These are phyloP conservation scores for Austroboletus eburneus DNA, from an alignment of 768 basidiomycete genomes.

Conservation along the genomic window DNA sequence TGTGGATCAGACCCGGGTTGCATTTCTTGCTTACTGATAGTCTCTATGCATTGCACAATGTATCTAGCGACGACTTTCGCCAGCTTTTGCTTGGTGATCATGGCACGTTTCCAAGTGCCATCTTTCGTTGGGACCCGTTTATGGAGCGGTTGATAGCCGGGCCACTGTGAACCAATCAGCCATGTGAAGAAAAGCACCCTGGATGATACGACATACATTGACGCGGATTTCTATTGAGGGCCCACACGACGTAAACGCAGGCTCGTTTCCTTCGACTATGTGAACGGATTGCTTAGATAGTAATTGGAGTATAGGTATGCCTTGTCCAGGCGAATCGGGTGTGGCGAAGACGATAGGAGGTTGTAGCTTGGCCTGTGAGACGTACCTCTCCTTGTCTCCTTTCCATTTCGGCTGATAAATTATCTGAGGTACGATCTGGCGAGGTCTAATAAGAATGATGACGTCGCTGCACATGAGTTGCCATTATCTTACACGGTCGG, in stretches of 20 bases:
- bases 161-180: constrained; percentile 49
- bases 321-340: constrained; percentile 49
- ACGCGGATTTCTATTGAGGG: constrained; percentile 70
- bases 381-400: constrained; percentile 67
- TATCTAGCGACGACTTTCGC: constrained; percentile 71
- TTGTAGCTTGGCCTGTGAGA: constrained; percentile 58
- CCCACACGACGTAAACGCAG: constrained; percentile 61
- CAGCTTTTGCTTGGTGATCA: constrained; percentile 63
- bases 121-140: constrained; percentile 70
- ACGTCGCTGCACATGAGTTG: background rate
- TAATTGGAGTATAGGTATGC: constrained; percentile 55
- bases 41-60: constrained; percentile 28
- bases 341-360: constrained; percentile 56
- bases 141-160: constrained; percentile 66
- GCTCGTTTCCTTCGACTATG: constrained; percentile 49
- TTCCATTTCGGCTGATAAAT: constrained; percentile 70
- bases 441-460: constrained; percentile 28
- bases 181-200: background rate
- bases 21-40: constrained; percentile 5
- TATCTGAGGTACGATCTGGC: constrained; percentile 56
- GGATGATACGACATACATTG: constrained; percentile 39
- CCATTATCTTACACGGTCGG: constrained; percentile 5
- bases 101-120: constrained; percentile 61
- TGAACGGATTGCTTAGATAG: constrained; percentile 50
- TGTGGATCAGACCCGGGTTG: background rate